phyloP scores from a whole-genome alignment of 129 eudicot species.

The Calendula officinalis region DNA sequence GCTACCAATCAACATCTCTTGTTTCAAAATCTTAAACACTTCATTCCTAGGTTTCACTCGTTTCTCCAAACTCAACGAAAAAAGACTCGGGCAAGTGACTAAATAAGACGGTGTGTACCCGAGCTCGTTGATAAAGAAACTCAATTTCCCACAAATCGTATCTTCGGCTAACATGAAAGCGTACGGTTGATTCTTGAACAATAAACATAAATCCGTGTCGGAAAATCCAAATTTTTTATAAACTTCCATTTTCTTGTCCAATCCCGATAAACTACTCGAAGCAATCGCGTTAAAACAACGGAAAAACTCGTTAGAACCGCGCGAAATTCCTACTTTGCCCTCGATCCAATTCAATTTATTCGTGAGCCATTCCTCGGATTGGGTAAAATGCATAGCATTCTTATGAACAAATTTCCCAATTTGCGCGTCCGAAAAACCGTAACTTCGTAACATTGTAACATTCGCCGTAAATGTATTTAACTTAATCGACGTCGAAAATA shows the following conservation, averaged over 20 bases:
- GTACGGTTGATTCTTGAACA: slow-evolving; percentile 27
- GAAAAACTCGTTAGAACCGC: slow-evolving; percentile 11
- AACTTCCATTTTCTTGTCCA: slow-evolving; percentile 28
- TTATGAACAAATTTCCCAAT: slow-evolving; percentile 27
- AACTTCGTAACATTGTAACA: slow-evolving; percentile 9
- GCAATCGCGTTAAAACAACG: slow-evolving; percentile 25
- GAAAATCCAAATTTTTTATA: slow-evolving; percentile 37
- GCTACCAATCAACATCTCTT: slow-evolving; percentile 15
- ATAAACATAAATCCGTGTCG: slow-evolving; percentile 12
- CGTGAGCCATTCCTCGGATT: slow-evolving; percentile 17
- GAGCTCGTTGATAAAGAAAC: slow-evolving; percentile 30
- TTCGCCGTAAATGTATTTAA: slow-evolving; percentile 13
- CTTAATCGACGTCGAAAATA: slow-evolving; percentile 14
- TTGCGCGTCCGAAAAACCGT: slow-evolving; percentile 21
- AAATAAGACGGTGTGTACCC: slow-evolving; percentile 27
- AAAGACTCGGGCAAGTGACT: slow-evolving; percentile 19
- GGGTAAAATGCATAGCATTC: slow-evolving; percentile 23
- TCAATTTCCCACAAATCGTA: slow-evolving; percentile 17
- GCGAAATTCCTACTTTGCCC: slow-evolving; percentile 14
- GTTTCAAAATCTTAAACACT: slow-evolving; percentile 29
- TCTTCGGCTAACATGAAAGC: slow-evolving; percentile 18
- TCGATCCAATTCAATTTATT: slow-evolving; percentile 25
- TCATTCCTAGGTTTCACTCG: slow-evolving; percentile 40
- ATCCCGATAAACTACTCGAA: slow-evolving; percentile 11
- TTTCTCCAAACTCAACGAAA: slow-evolving; percentile 39